Conservation (phyloP, 2,329 filamentous ascomycete species). For the Diaporthe vaccinii region DNA sequence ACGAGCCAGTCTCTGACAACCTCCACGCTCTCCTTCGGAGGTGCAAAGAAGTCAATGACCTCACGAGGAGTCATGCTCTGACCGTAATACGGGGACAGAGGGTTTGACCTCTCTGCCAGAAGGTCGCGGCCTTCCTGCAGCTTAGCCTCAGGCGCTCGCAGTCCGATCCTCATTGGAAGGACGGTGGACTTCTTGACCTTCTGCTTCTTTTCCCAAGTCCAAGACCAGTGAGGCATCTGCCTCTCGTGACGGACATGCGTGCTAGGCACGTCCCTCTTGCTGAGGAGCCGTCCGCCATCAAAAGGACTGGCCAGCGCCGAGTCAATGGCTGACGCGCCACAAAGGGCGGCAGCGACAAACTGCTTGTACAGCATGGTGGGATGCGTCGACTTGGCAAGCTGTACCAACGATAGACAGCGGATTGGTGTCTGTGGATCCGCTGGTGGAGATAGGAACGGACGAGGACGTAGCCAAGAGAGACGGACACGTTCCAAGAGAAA, state of each 20-base stretch:
- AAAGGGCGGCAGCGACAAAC: conserved; percentile 11
- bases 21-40: conserved; percentile 49
- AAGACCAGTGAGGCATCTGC: conserved; percentile 45
- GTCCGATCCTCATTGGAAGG: conserved; percentile 52
- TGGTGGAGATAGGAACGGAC: neutral
- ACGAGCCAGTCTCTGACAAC: conserved; percentile 55
- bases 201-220: conserved; percentile 46
- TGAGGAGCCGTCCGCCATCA: conserved; percentile 2
- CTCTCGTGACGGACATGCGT: conserved; percentile 49
- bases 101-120: conserved; percentile 50
- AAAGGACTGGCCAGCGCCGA: conserved; percentile 30
- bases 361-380: conserved; percentile 34
- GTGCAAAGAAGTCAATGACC: conserved; percentile 56
- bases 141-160: conserved; percentile 48
- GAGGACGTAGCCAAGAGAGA: conserved; percentile 18
- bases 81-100: conserved; percentile 54
- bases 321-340: conserved; percentile 15
- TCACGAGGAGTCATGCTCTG: conserved; percentile 55
- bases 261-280: conserved; percentile 38
- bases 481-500: neutral
- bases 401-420: neutral
- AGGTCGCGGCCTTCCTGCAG: conserved; percentile 48
- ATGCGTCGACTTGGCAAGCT: conserved; percentile 24
- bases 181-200: conserved; percentile 44
- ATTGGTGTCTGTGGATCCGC: neutral